Conservation (phyloP, 106 monocot species). For the Cymbidium sinense region DNA sequence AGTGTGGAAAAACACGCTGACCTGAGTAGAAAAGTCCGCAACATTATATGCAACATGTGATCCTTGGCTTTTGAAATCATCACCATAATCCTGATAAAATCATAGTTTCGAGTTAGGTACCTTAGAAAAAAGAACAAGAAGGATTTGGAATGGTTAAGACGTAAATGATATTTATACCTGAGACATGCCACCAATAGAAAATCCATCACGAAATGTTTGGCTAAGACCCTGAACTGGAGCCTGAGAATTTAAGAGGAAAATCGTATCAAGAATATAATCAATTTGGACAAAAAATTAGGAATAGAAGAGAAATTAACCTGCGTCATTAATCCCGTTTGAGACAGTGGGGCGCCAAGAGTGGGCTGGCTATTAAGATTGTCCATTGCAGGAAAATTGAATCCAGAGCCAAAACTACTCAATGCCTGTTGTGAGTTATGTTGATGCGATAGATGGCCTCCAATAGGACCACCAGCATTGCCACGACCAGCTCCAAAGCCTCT, state of each 20-base stretch:
- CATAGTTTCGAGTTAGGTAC: not conserved
- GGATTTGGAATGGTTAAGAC: not conserved
- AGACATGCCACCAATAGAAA: conserved; percentile 96
- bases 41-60: conserved; percentile 98
- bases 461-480: conserved; percentile 79
- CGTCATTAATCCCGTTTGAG: conserved; percentile 85
- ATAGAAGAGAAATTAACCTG: conserved; percentile 37
- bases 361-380: conserved; percentile 83
- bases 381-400: conserved; percentile 56
- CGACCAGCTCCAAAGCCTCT: conserved; percentile 68
- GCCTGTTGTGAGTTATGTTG: conserved; percentile 75
- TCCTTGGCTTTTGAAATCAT: conserved; percentile 99
- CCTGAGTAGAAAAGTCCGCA: conserved; percentile 90
- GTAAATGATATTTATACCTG: conserved; percentile 40
- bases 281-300: not conserved
- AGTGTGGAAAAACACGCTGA: conserved; percentile 4
- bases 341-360: conserved; percentile 65
- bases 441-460: conserved; percentile 85
- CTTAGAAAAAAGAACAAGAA: not conserved
- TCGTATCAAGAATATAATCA: not conserved
- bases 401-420: conserved; percentile 46
- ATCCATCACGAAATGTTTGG: conserved; percentile 91
- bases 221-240: conserved; percentile 90
- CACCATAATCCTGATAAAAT: conserved; percentile 76
- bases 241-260: conserved; percentile 24